Conservation (phyloP, 805 yeast species). For the Schizosaccharomyces osmophilus region DNA sequence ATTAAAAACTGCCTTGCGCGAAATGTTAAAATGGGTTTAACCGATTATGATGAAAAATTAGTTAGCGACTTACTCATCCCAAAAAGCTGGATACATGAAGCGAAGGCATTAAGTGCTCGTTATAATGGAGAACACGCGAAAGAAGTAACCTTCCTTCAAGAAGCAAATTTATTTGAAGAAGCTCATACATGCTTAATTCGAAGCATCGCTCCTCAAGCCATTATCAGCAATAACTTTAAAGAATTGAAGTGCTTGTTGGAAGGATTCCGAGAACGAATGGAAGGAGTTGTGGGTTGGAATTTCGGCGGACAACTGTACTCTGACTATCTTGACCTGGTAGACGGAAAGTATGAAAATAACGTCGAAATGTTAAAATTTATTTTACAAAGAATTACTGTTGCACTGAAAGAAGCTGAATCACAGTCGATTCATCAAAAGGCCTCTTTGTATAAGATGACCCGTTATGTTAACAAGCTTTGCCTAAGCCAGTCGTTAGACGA, state of each 20-base stretch:
- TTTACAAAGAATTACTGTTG: not conserved
- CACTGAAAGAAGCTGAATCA: not conserved
- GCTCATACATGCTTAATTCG: conserved; percentile 37
- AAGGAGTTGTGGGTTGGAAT: conserved; percentile 12
- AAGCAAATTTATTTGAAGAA: conserved; percentile 32
- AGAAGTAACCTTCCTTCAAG: conserved; percentile 36
- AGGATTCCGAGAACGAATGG: conserved; percentile 8
- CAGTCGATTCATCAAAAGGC: not conserved
- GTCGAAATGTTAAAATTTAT: not conserved
- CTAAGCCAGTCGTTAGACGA: not conserved
- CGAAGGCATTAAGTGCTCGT: conserved; percentile 27
- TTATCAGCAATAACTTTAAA: conserved; percentile 23
- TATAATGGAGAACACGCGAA: conserved; percentile 26
- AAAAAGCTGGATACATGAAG: conserved; percentile 6
- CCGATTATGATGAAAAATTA: conserved; percentile 1
- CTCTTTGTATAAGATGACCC: not conserved
- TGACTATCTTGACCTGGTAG: conserved; percentile 10
- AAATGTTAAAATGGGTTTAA: conserved; percentile 11
- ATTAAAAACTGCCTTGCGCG: conserved; percentile 15
- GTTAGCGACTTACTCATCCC: conserved; percentile 5
- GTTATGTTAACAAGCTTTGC: not conserved
- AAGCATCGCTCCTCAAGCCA: conserved; percentile 47
- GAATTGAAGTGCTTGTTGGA: conserved; percentile 10
- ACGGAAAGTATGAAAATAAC: not conserved
- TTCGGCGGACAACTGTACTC: conserved; percentile 17